These are phyloP conservation scores for Takakia lepidozioides DNA, from an alignment of 225 moss, liverwort and hornwort genomes.

Conservation along the genomic window DNA sequence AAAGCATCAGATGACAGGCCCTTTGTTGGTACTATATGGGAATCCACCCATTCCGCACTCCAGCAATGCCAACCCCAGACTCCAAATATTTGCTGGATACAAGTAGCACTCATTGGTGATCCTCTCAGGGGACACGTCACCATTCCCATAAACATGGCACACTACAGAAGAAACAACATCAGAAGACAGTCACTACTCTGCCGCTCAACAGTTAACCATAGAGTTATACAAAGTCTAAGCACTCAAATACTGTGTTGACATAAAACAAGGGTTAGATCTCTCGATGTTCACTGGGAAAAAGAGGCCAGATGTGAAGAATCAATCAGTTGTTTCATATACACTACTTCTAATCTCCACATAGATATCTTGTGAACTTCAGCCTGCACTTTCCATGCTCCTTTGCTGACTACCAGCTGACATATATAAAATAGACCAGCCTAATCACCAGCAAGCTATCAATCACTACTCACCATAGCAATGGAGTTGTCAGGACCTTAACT, in stretches of 20 bases:
- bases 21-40: slow-evolving; percentile 90
- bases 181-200: too few species aligned
- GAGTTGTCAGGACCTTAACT: slow-evolving; percentile 84
- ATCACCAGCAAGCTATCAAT: neutral
- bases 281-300: too few species aligned
- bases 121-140: slow-evolving; percentile 99
- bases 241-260: too few species aligned
- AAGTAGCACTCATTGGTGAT: slow-evolving; percentile 96
- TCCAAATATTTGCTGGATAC: slow-evolving; percentile 99
- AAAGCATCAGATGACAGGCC: slow-evolving; percentile 95
- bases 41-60: slow-evolving; percentile 99
- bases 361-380: too few species aligned
- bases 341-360: too few species aligned
- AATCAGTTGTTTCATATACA: too few species aligned
- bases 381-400: too few species aligned
- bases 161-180: slow-evolving; percentile 59
- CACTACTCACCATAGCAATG: slow-evolving; percentile 84
- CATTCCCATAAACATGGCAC: slow-evolving; percentile 97
- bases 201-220: too few species aligned
- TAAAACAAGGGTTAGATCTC: too few species aligned
- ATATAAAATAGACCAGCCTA: neutral
- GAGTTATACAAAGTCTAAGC: neutral
- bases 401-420: too few species aligned
- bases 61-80: slow-evolving; percentile 88
- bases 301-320: too few species aligned